Evolutionary conservation across 2,329 filamentous ascomycete genomes (phyloP).

Genomic region (Cercospora citrullina): DNA sequence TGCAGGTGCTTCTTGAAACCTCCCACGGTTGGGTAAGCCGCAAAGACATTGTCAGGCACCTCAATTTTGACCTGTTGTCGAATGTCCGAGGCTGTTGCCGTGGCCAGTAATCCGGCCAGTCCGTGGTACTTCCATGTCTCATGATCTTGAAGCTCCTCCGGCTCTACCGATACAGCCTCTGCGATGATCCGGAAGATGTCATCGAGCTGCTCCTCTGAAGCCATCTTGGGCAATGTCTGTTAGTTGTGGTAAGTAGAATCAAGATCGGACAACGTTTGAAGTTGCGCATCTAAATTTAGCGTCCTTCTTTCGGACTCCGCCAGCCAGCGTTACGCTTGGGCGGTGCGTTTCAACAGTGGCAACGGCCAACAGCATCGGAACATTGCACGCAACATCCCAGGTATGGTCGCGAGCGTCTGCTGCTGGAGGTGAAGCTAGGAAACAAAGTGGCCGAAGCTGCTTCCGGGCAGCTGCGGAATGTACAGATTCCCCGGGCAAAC

Average conservation of each 20-base stretch:
- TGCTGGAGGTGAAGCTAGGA: not conserved
- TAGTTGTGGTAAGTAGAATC: not conserved
- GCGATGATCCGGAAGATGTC: slow-evolving; percentile 33
- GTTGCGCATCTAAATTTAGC: slow-evolving; percentile 2
- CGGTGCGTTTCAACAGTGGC: not conserved
- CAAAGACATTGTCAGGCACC: slow-evolving; percentile 30
- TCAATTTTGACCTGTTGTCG: slow-evolving; percentile 28
- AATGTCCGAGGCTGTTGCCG: slow-evolving; percentile 34
- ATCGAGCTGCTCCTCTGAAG: slow-evolving; percentile 24
- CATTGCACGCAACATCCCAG: not conserved
- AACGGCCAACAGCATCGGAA: not conserved
- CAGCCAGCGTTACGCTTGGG: not conserved
- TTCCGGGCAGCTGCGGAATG: too few relatives aligned
- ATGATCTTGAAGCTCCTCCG: slow-evolving; percentile 34
- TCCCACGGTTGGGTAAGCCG: slow-evolving; percentile 31
- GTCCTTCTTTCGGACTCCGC: slow-evolving; percentile 1
- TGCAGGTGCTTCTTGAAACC: slow-evolving; percentile 29
- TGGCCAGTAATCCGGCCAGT: slow-evolving; percentile 32
- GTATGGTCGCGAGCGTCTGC: not conserved
- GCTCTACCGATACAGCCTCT: slow-evolving; percentile 35
- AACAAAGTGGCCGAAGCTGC: too few relatives aligned
- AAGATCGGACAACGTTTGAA: not conserved
- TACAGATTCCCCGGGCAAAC: too few relatives aligned
- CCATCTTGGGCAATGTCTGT: slow-evolving; percentile 15
- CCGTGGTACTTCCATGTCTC: slow-evolving; percentile 39